These are phyloP conservation scores for Pseudogymnoascus sp. DNA, from an alignment of 2,329 filamentous ascomycete species.

Conservation along the genomic window DNA sequence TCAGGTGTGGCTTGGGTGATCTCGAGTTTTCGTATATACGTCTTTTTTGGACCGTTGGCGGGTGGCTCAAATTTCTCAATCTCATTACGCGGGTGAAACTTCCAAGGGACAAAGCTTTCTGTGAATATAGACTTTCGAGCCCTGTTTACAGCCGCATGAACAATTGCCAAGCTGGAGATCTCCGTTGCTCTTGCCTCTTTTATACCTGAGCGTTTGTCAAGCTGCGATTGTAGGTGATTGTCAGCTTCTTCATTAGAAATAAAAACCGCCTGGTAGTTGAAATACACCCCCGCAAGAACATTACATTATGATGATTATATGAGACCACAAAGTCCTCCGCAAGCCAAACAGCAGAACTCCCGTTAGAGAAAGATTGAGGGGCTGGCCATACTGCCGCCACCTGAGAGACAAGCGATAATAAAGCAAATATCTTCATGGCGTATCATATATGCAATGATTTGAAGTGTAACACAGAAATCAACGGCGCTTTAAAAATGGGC, in stretches of 20 bases:
- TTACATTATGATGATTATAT: constrained; percentile 52
- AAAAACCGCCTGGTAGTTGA: constrained; percentile 18
- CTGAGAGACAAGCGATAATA: constrained; percentile 17
- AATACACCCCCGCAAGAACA: constrained; percentile 33
- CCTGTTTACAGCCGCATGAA: constrained; percentile 50
- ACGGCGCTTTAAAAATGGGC: neutral
- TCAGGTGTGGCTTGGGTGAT: constrained; percentile 56
- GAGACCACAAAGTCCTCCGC: constrained; percentile 44
- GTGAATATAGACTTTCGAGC: constrained; percentile 58
- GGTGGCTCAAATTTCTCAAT: constrained; percentile 57
- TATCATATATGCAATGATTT: neutral
- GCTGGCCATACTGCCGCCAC: constrained; percentile 49
- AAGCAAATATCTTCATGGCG: constrained; percentile 19
- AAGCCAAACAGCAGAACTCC: constrained; percentile 47
- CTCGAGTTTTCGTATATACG: constrained; percentile 49
- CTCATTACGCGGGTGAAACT: constrained; percentile 55
- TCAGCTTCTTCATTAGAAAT: constrained; percentile 21
- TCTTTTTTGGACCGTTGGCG: constrained; percentile 33
- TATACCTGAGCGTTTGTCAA: constrained; percentile 12
- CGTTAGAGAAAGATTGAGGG: constrained; percentile 44
- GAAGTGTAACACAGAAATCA: neutral
- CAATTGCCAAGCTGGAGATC: constrained; percentile 42
- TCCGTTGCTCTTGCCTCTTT: neutral
- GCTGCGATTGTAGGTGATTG: constrained; percentile 19
- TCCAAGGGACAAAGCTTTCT: constrained; percentile 70